Evolutionary conservation across 345 rosid species (phyloP).

Genomic region (Aquilaria malaccensis): DNA sequence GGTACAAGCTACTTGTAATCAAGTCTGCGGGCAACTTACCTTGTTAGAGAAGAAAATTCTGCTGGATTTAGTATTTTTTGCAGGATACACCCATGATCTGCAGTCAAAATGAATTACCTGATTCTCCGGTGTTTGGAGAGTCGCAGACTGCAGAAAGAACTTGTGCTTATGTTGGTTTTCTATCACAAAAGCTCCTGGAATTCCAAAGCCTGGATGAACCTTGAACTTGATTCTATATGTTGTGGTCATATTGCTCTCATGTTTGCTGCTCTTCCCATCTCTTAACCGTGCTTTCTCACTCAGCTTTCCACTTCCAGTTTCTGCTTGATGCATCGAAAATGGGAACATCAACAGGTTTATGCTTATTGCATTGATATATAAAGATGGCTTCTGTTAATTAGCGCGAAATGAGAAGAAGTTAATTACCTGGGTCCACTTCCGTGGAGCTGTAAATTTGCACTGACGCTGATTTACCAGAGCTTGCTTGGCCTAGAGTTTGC

Average conservation of each 20-base stretch:
- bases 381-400: background rate
- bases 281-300: constrained; percentile 33
- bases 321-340: constrained; percentile 12
- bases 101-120: constrained; percentile 37
- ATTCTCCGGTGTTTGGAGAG: constrained; percentile 12
- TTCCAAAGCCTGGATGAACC: constrained; percentile 34
- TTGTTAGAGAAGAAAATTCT: constrained; percentile 48
- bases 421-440: constrained; percentile 40
- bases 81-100: constrained; percentile 55
- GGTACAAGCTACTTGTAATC: background rate
- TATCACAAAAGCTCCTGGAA: constrained; percentile 42
- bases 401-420: background rate
- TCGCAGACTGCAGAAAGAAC: constrained; percentile 48
- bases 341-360: constrained; percentile 3
- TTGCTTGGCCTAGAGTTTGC: constrained; percentile 30
- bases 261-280: constrained; percentile 27
- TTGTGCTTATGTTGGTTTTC: constrained; percentile 33
- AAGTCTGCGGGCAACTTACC: constrained; percentile 19
- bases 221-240: constrained; percentile 27
- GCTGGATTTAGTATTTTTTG: constrained; percentile 22
- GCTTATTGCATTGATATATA: background rate
- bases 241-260: constrained; percentile 17
- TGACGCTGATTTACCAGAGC: constrained; percentile 43
- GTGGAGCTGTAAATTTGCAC: constrained; percentile 38
- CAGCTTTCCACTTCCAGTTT: constrained; percentile 33